phyloP scores from a whole-genome alignment of 306 rosid genomes.

The Castanea sativa region DNA sequence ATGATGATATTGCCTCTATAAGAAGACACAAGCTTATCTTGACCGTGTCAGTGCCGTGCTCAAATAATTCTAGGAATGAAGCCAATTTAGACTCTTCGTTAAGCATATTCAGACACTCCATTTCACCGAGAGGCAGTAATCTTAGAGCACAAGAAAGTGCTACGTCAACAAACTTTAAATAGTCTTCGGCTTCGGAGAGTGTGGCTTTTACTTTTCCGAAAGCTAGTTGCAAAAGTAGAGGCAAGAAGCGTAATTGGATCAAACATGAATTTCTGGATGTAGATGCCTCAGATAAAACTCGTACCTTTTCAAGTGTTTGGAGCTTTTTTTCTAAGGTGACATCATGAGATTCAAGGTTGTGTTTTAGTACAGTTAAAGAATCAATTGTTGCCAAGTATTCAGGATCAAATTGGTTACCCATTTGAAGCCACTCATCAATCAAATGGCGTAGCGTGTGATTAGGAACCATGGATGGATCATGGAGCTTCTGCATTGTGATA shows the following conservation, averaged over 20 bases:
- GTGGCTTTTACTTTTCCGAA: conserved; percentile 35
- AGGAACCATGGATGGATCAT: conserved; percentile 69
- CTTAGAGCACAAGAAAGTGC: conserved; percentile 49
- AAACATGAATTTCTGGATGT: conserved; percentile 46
- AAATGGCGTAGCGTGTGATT: conserved; percentile 80
- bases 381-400: conserved; percentile 33
- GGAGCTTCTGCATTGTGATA: conserved; percentile 91
- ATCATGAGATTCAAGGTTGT: conserved; percentile 45
- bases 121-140: conserved; percentile 37
- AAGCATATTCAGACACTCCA: conserved; percentile 48
- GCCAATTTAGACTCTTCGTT: conserved; percentile 44
- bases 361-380: conserved; percentile 47
- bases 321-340: conserved; percentile 42
- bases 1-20: conserved; percentile 46
- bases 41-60: conserved; percentile 39
- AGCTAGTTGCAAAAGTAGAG: conserved; percentile 56
- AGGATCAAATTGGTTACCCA: conserved; percentile 37
- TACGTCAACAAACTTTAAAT: conserved; percentile 41
- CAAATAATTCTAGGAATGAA: conserved; percentile 38
- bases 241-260: conserved; percentile 61
- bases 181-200: conserved; percentile 25
- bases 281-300: conserved; percentile 37
- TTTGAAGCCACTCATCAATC: conserved; percentile 66
- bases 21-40: conserved; percentile 52
- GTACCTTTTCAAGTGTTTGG: conserved; percentile 44